Conservation (phyloP, 495 filamentous ascomycete species). For the Podospora anserina region DNA sequence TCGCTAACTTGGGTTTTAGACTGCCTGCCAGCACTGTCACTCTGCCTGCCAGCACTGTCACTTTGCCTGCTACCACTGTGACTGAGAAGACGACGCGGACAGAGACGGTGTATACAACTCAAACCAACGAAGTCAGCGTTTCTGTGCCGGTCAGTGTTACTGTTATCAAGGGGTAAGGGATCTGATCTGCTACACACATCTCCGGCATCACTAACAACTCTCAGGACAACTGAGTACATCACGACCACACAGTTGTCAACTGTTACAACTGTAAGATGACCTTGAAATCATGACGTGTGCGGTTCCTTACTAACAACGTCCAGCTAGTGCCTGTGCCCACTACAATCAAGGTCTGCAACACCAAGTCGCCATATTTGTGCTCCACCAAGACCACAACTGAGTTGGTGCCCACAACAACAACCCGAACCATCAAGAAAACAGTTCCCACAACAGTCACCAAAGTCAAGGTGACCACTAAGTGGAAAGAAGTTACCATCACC, state of each 20-base stretch:
- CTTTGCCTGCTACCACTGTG: conserved; percentile 3
- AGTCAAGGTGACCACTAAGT: conserved; percentile 17
- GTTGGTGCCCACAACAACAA: conserved; percentile 22
- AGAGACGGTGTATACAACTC: conserved; percentile 15
- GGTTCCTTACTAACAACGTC: conserved; percentile 9
- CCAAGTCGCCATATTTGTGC: conserved; percentile 18
- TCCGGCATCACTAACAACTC: conserved; percentile 1
- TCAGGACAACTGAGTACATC: conserved; percentile 23
- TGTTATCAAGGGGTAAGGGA: conserved; percentile 12
- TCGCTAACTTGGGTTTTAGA: background rate
- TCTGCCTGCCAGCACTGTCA: conserved; percentile 8
- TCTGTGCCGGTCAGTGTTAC: conserved; percentile 19
- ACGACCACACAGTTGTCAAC: conserved; percentile 23
- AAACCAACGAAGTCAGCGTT: conserved; percentile 11
- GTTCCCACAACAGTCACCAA: conserved; percentile 1
- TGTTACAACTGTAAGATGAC: conserved; percentile 22
- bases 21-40: conserved; percentile 1
- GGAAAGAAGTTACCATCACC: conserved; percentile 20
- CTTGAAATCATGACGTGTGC: background rate
- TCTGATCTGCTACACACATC: background rate
- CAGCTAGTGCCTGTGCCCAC: conserved; percentile 24
- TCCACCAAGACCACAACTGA: conserved; percentile 27
- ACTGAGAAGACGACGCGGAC: conserved; percentile 12
- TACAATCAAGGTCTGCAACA: conserved; percentile 25
- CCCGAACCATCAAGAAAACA: background rate